phyloP scores from a whole-genome alignment of 768 basidiomycete species.

The Hypsizygus marmoreus region DNA sequence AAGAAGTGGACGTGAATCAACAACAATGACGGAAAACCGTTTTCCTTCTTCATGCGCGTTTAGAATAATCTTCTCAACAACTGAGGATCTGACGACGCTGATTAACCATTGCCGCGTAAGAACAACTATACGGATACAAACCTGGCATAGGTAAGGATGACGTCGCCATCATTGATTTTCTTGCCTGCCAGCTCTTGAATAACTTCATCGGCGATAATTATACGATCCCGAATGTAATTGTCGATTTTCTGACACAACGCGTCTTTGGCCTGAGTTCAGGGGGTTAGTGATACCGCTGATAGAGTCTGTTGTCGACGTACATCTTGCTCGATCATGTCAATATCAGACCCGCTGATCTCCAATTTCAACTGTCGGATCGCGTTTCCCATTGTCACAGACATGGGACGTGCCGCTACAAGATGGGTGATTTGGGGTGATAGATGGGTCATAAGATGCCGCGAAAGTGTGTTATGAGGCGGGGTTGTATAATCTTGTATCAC shows the following conservation, averaged over 20 bases:
- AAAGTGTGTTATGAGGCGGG: constrained; percentile 82
- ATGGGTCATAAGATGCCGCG: constrained; percentile 89
- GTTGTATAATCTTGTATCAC: constrained; percentile 91
- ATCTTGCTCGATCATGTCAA: constrained; percentile 94
- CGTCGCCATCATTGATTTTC: constrained; percentile 94
- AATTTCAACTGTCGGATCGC: constrained; percentile 93
- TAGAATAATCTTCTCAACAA: constrained; percentile 88
- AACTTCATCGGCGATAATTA: constrained; percentile 90
- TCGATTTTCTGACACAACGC: constrained; percentile 83
- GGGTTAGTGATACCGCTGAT: constrained; percentile 8
- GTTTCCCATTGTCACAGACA: constrained; percentile 94
- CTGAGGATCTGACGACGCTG: constrained; percentile 69
- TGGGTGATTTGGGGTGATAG: constrained; percentile 92
- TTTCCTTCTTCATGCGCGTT: constrained; percentile 74
- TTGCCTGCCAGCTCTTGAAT: constrained; percentile 86
- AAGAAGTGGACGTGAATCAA: constrained; percentile 92
- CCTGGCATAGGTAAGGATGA: constrained; percentile 93
- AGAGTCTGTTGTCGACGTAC: constrained; percentile 41
- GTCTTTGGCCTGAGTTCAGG: constrained; percentile 74
- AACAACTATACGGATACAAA: constrained; percentile 29
- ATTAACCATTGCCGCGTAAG: constrained; percentile 3
- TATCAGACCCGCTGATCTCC: constrained; percentile 90
- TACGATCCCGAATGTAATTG: constrained; percentile 91
- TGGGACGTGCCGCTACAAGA: constrained; percentile 82
- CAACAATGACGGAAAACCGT: constrained; percentile 85